Evolutionary conservation across 164 flowering plant genomes (phyloP).

Genomic region (Annona squamosa): DNA sequence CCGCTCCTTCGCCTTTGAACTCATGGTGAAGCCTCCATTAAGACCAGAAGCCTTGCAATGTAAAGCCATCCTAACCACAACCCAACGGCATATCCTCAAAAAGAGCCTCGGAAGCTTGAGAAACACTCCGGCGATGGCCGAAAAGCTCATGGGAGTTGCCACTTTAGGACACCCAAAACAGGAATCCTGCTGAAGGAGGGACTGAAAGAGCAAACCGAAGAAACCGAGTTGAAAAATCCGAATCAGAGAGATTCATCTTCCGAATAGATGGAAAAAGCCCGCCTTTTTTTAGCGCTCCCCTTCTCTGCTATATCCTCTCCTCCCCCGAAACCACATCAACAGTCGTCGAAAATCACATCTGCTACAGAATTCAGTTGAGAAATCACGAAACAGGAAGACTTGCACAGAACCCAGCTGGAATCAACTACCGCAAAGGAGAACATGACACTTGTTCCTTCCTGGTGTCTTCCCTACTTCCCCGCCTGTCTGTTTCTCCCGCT

Average conservation of each 20-base stretch:
- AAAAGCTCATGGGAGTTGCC: conserved; percentile 18
- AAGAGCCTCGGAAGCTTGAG: conserved; percentile 36
- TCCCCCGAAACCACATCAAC: not conserved
- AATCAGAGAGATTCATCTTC: not conserved
- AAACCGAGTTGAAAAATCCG: not conserved
- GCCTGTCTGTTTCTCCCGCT: not conserved
- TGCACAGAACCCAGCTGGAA: conserved; percentile 2
- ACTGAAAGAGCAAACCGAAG: not conserved
- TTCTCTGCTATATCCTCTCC: not conserved
- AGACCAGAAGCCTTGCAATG: conserved; percentile 34
- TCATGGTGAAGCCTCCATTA: conserved; percentile 26
- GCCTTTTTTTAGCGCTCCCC: not conserved
- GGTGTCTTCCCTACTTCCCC: not conserved
- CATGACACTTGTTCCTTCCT: not conserved
- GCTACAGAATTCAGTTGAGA: not conserved
- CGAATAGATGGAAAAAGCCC: not conserved
- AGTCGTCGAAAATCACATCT: not conserved
- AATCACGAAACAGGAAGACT: not conserved
- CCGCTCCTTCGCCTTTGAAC: conserved; percentile 33
- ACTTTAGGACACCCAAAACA: not conserved
- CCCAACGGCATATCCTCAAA: conserved; percentile 42
- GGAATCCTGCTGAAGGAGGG: not conserved
- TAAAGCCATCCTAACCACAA: conserved; percentile 49
- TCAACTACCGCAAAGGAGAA: not conserved
- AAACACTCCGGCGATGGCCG: conserved; percentile 28